Base-by-base conservation (phyloP, 2,329 filamentous ascomycete genomes). In the Chaetomiaceae sp. region DNA sequence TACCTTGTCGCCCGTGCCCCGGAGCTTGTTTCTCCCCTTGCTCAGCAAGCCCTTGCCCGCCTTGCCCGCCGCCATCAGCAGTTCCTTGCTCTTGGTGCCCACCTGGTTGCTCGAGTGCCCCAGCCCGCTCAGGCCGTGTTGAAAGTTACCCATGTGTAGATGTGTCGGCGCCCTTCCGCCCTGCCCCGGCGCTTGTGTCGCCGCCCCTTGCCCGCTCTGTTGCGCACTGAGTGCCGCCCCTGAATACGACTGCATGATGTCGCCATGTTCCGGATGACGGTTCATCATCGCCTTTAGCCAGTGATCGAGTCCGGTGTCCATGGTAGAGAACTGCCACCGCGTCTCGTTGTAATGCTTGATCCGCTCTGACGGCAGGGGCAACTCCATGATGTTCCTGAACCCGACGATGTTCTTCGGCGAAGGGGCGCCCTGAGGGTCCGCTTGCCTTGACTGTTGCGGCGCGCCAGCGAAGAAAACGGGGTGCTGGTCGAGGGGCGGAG, bases 11-110 rank as follows among this genome's bases (percentile, higher is more conserved):
- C 82, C 80, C 54, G 78, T 78, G 62, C 75, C 78, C 52, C 76
- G 73, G 12, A 95, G 81, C 67, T 88, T 91, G 69, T 79, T 91
- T 69, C 86, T 91, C 56, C 90, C 88, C 70, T 95, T 95, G 55
- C 86, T 88, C 65, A 96, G 83, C 54, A 96, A 68, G 42, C 90
- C 91, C 71, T 95, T 95, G 39, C 90, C 89, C 48, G 88, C 88
- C 62, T 88, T 89, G 43, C 88, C 88, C 45, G 90, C 90, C 18
- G 84, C 84, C 55, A 93, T 86, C 62, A 96, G 75, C 22, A 96
- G 71, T 59, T 94, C 89, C 69, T 95, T 96, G 63, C 90, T 83
- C 71, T 90, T 91, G 32, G 83, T 78, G 57, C 88, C 85, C 63
- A 90, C 79, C 60, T 85, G 80, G 54, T 77, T 72, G 50, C 76